phyloP scores from a whole-genome alignment of 495 filamentous ascomycete species.

The Podospora didyma region DNA sequence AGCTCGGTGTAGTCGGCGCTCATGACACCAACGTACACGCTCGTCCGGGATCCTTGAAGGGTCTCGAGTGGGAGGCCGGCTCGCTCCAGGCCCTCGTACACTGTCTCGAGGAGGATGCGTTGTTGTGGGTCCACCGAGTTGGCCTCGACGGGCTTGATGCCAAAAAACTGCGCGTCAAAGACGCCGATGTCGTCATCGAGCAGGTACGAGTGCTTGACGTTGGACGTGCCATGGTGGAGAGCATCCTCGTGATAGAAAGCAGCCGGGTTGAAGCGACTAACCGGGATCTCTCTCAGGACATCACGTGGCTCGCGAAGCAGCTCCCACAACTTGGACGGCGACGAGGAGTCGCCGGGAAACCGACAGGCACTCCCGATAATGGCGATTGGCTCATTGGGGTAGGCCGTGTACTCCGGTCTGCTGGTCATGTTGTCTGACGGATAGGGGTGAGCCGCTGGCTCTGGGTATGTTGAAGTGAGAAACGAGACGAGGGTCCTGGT shows the following conservation, averaged over 20 bases:
- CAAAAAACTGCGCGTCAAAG: constrained; percentile 54
- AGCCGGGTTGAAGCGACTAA: constrained; percentile 9
- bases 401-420: background rate
- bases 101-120: constrained; percentile 54
- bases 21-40: constrained; percentile 13
- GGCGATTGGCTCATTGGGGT: constrained; percentile 22
- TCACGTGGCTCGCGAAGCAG: constrained; percentile 12
- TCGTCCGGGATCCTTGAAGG: constrained; percentile 30
- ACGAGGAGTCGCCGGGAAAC: constrained; percentile 16
- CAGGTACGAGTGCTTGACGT: constrained; percentile 61
- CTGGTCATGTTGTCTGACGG: too few relatives aligned
- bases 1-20: constrained; percentile 25
- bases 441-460: too few relatives aligned
- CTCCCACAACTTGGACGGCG: constrained; percentile 18
- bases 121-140: constrained; percentile 65
- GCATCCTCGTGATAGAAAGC: constrained; percentile 41
- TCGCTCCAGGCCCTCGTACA: constrained; percentile 79
- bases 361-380: constrained; percentile 21
- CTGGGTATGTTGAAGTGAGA: too few relatives aligned
- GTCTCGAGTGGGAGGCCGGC: constrained; percentile 65
- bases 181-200: constrained; percentile 29
- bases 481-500: too few relatives aligned
- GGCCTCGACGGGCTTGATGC: constrained; percentile 10
- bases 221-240: constrained; percentile 35
- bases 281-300: constrained; percentile 5